Evolutionary conservation across 192 early-diverging fungal genomes (phyloP), one percentile per base, ranked within the genome.

Genomic region (Coemansia sp.): DNA sequence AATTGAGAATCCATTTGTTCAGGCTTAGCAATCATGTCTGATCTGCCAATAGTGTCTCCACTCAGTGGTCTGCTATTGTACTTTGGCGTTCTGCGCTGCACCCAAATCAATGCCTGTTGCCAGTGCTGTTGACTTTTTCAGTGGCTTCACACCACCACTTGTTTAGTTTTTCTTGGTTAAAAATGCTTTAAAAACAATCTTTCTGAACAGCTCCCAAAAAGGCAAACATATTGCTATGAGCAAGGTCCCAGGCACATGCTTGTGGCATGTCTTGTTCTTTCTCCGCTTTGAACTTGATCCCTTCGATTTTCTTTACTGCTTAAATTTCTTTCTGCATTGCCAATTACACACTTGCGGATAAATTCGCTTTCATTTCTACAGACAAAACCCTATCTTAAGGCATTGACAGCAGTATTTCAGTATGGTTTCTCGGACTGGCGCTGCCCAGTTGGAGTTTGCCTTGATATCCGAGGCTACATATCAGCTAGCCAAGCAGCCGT

Each of bases 1-100:
- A 68, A 98, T 98, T 56, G 90, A 84, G 22, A 96, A 98, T 63
- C 95, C 94, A 12, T 98, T 95, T 71, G 68, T 88, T 19, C 74
- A 75, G 58, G 78, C 69, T 21, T 60, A 83, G 55, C 69, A 64
- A 58, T 28, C 52, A 18, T 30, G 16, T 23, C 28, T 6, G n/a
- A n/a, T n/a, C n/a, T n/a, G n/a, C n/a, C n/a, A n/a, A n/a, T n/a
- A n/a, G n/a, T n/a, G n/a, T n/a, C n/a, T n/a, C n/a, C n/a, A n/a
- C n/a, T n/a, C n/a, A n/a, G n/a, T n/a, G n/a, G n/a, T n/a, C n/a
- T n/a, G n/a, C n/a, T n/a, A n/a, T n/a, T n/a, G n/a, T n/a, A n/a
- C n/a, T 38, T 38, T 38, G 34, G 34, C 34, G 34, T 12, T 38
- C 10, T 9, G 8, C 34, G 10, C 1, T 38, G 10, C 34, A 38